Percentiles rank a stretch among this genome's conserved stretches.
Conservation (phyloP, 257 asterid genomes). For the Verbena officinalis region DNA sequence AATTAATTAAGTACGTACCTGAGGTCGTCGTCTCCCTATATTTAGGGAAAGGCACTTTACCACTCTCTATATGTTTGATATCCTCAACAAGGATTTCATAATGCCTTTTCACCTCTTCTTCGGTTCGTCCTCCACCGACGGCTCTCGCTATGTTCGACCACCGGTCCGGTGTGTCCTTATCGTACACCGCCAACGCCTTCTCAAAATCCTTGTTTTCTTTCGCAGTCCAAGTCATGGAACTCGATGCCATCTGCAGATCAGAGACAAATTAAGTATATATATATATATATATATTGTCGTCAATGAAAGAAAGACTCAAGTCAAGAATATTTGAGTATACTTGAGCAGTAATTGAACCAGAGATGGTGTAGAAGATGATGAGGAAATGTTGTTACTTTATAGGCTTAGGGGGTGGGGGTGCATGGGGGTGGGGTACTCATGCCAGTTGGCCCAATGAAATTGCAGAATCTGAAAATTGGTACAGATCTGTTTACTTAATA, state of each 20-base stretch:
- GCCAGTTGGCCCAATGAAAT: constrained; percentile 43
- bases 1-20: no score
- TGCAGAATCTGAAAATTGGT: constrained; percentile 30
- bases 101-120: constrained; percentile 70
- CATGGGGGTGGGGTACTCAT: constrained; percentile 6
- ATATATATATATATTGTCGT: not conserved
- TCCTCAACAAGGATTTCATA: constrained; percentile 66
- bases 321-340: not conserved
- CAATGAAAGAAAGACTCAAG: not conserved
- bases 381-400: constrained; percentile 36
- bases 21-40: constrained; percentile 39
- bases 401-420: constrained; percentile 27
- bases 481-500: constrained; percentile 36
- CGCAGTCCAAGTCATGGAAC: constrained; percentile 60
- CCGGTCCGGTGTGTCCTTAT: constrained; percentile 74
- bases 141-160: constrained; percentile 84
- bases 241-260: constrained; percentile 43
- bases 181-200: constrained; percentile 70
- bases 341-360: no score
- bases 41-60: constrained; percentile 64
- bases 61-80: constrained; percentile 59
- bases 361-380: constrained; percentile 20
- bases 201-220: constrained; percentile 84
- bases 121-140: constrained; percentile 63
- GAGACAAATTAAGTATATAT: not conserved